Evolutionary conservation across 768 basidiomycete genomes (phyloP).

Genomic region (Rhodotorula kratochvilovae): DNA sequence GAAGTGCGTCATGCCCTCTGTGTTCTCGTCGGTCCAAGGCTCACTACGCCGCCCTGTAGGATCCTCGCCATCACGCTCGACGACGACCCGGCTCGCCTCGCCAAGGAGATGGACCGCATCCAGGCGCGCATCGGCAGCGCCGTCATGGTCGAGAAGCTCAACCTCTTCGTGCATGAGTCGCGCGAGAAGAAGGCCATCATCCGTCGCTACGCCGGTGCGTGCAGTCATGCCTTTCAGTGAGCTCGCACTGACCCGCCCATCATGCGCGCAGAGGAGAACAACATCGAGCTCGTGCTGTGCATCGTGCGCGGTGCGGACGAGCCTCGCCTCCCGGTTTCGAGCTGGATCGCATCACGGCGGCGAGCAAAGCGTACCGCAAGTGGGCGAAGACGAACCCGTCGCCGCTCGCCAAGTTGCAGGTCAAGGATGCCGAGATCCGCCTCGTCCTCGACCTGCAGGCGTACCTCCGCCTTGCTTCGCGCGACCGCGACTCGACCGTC

Average conservation of each 20-base stretch:
- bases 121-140: slow-evolving; percentile 18
- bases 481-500: slow-evolving; percentile 22
- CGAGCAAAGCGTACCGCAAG: slow-evolving; percentile 11
- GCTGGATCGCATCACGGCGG: slow-evolving; percentile 22
- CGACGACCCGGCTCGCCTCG: slow-evolving; percentile 24
- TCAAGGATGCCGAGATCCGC: slow-evolving; percentile 30
- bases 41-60: not conserved
- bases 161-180: slow-evolving; percentile 16
- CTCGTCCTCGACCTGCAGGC: slow-evolving; percentile 36
- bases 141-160: slow-evolving; percentile 33
- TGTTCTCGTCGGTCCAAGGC: too few relatives aligned
- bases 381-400: slow-evolving; percentile 23
- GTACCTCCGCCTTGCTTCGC: slow-evolving; percentile 20
- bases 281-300: slow-evolving; percentile 35
- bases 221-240: not conserved
- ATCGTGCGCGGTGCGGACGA: slow-evolving; percentile 38
- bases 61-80: slow-evolving; percentile 30
- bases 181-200: slow-evolving; percentile 32
- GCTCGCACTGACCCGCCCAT: not conserved
- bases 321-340: slow-evolving; percentile 29
- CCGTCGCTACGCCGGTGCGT: slow-evolving; percentile 24
- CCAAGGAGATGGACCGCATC: slow-evolving; percentile 5
- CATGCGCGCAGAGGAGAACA: slow-evolving; percentile 17
- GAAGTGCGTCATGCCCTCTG: slow-evolving; percentile 10
- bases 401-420: slow-evolving; percentile 10